Base-by-base conservation (phyloP, 305 asterid genomes). In the Fraxinus velutina region DNA sequence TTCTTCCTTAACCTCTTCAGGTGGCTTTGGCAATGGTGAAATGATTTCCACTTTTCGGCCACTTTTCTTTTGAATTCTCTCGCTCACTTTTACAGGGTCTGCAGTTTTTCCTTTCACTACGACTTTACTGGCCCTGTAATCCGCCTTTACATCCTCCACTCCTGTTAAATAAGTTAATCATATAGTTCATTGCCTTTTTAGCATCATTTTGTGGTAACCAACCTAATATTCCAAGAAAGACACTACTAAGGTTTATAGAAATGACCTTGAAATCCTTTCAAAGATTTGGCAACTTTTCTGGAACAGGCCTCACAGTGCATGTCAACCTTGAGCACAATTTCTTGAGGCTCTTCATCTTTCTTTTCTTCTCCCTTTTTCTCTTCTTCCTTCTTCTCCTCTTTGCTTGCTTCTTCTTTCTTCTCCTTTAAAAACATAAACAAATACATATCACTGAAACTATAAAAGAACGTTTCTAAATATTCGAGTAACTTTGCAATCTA, bases 271-370 rank as follows among this genome's bases (percentile, higher is more conserved):
- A 93, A 93, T 76, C 97, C 94, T 86, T 90, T 93, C 82, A 94
- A 88, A 50, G 97, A 85, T 85, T 90, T 86, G 15, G 94, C 88
- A 70, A 94, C 97, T 89, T 94, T 94, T 81, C 96, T 83, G 12
- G 98, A 97, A 78, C 98, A 94, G 81, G 97, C 98, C 85, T 91
- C 92, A 36, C 98, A 94, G 77, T 93, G 97, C 98, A 94, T 94
- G 84, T 94, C 98, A 7, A 93, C 98, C 84, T 88, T 93, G 34
- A 94, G 95, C 66, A 94, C 91, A 47, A 92, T 89, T 87, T 93
- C 93, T 57, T 84, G 85, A 71, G 82, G 72, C 64, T 13, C 84
- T 68, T 85, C 89, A 3, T 89, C 93, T 2, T 85, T 7, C 24
- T 88, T 77, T 7, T 55, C 60, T 0, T 79, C 84, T 30, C 79